phyloP scores from a whole-genome alignment of 164 flowering plant genomes.

The Stephania cephalantha region DNA sequence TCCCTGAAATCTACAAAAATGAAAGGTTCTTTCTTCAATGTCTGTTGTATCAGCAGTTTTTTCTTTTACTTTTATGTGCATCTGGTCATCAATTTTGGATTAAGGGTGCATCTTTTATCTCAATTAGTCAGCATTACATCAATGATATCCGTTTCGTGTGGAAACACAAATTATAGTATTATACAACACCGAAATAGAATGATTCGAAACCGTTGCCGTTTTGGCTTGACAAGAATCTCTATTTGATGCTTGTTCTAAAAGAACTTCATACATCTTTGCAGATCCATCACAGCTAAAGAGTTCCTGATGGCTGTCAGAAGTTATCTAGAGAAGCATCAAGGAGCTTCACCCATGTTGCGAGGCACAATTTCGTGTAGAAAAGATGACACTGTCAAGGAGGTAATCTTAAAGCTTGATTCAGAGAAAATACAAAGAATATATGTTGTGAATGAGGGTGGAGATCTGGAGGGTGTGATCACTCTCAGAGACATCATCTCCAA shows the following conservation, averaged over 20 bases:
- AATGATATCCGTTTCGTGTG: too few relatives aligned
- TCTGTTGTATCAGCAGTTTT: conserved; percentile 1
- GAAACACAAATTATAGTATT: too few relatives aligned
- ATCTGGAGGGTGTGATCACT: conserved; percentile 84
- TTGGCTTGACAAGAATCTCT: neutral
- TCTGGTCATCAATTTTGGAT: neutral
- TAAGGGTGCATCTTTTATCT: neutral
- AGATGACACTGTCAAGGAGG: conserved; percentile 53
- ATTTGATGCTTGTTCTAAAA: neutral
- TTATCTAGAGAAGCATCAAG: conserved; percentile 44
- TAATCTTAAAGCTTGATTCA: conserved; percentile 62
- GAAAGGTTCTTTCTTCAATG: conserved; percentile 44
- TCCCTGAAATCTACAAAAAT: conserved; percentile 88
- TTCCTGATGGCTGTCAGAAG: conserved; percentile 61
- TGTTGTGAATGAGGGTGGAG: conserved; percentile 58
- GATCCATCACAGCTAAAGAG: conserved; percentile 78
- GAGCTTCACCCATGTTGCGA: conserved; percentile 41
- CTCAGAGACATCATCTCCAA: conserved; percentile 94
- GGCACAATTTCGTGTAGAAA: conserved; percentile 65
- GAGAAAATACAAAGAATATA: conserved; percentile 77
- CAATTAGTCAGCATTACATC: neutral
- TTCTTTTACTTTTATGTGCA: neutral
- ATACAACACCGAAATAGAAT: neutral
- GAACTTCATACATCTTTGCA: conserved; percentile 21
- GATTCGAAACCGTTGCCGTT: neutral